Evolutionary conservation across 140 eudicot genomes (phyloP).

Genomic region (Erigeron philadelphicus): DNA sequence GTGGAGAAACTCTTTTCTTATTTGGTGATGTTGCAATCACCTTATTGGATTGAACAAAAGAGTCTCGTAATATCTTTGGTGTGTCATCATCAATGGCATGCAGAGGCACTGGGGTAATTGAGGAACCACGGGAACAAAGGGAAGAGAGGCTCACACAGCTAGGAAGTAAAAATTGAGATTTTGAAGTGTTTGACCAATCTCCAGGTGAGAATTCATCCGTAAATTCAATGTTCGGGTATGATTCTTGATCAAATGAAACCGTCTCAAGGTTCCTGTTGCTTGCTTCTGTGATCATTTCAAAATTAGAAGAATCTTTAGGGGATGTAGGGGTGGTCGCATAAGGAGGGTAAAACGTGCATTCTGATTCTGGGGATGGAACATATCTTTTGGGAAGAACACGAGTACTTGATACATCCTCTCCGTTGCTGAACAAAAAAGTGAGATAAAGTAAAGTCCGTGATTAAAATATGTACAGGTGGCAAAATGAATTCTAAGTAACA

Average conservation of each 20-base stretch:
- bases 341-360: constrained; percentile 29
- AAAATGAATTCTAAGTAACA: too few species aligned
- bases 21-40: constrained; percentile 72
- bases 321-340: constrained; percentile 29
- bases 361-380: constrained; percentile 47
- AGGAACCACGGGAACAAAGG: constrained; percentile 39
- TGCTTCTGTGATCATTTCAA: constrained; percentile 25
- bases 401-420: constrained; percentile 42
- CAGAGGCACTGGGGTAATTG: constrained; percentile 37
- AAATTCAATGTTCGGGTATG: constrained; percentile 25
- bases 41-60: constrained; percentile 25
- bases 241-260: constrained; percentile 30
- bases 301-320: constrained; percentile 27
- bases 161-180: constrained; percentile 28
- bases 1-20: constrained; percentile 79
- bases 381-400: constrained; percentile 33
- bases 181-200: constrained; percentile 32
- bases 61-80: constrained; percentile 58
- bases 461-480: neutral
- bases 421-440: constrained; percentile 36
- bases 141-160: constrained; percentile 25
- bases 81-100: constrained; percentile 54
- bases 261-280: constrained; percentile 22
- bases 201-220: constrained; percentile 34
- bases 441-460: constrained; percentile 4